phyloP scores from a whole-genome alignment of 306 rosid genomes.

The Acacia confusa region DNA sequence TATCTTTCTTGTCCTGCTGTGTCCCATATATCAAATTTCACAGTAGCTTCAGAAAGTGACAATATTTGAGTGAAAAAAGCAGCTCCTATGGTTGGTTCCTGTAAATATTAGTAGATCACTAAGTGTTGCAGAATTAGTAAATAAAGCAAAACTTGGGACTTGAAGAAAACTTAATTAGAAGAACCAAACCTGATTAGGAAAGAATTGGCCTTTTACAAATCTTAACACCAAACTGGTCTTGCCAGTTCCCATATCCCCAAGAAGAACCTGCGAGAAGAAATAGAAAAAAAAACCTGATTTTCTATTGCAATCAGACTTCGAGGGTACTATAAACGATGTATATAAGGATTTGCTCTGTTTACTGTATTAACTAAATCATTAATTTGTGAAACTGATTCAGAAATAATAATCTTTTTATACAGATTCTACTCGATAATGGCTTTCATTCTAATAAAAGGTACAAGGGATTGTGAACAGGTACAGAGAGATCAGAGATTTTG shows the following conservation, averaged over 20 bases:
- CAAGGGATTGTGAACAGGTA: background rate
- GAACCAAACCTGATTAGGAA: conserved; percentile 58
- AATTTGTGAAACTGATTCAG: background rate
- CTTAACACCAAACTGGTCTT: conserved; percentile 68
- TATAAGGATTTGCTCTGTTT: background rate
- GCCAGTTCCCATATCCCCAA: conserved; percentile 56
- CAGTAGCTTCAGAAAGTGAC: conserved; percentile 77
- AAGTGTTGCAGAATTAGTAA: background rate
- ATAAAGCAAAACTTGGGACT: background rate
- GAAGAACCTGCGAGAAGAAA: conserved; percentile 39
- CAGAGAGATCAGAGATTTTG: background rate
- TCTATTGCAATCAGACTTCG: background rate
- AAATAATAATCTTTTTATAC: conserved; percentile 4
- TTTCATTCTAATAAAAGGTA: background rate
- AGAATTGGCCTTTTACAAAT: conserved; percentile 83
- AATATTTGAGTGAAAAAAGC: conserved; percentile 88
- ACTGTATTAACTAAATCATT: background rate
- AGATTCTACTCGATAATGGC: background rate
- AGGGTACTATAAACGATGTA: conserved; percentile 1
- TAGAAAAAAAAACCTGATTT: background rate
- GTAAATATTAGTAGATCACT: background rate
- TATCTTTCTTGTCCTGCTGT: conserved; percentile 95
- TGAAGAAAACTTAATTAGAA: background rate
- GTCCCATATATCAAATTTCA: conserved; percentile 95
- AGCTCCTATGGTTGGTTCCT: conserved; percentile 96